A percentile compares a stretch with the other conserved stretches of the same genome.
phyloP scores from a whole-genome alignment of 1,284 basidiomycete species.

The Cryptococcus neoformans region DNA sequence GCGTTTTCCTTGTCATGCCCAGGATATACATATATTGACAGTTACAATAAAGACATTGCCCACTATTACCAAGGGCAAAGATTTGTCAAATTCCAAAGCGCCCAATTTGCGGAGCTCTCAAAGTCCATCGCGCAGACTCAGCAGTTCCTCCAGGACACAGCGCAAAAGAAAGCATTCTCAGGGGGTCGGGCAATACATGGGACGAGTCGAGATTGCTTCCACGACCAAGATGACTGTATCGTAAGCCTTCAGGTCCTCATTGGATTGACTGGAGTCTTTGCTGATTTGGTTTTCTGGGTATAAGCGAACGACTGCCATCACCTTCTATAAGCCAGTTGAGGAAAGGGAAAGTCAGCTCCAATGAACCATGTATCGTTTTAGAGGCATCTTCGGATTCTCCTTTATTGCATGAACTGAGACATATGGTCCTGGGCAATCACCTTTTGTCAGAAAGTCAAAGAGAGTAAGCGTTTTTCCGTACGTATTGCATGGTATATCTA shows the following conservation, averaged over 20 bases:
- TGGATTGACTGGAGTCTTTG: background rate
- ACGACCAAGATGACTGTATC: background rate
- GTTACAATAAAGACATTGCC: too few species aligned
- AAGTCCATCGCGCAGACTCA: too few species aligned
- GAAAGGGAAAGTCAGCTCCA: background rate
- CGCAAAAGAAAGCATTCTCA: background rate
- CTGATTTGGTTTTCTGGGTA: background rate
- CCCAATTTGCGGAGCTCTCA: too few species aligned
- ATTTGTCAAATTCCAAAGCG: too few species aligned
- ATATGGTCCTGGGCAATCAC: slow-evolving; percentile 3
- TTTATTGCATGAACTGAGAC: background rate
- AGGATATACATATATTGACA: too few species aligned
- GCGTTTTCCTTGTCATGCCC: too few species aligned
- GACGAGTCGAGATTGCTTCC: background rate
- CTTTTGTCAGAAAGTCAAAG: background rate
- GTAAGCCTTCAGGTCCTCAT: background rate
- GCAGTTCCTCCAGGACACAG: too few species aligned
- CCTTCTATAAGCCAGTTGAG: background rate
- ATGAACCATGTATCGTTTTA: background rate
- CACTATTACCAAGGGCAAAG: too few species aligned
- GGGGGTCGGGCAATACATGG: background rate
- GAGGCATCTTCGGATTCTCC: background rate
- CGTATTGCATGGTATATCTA: background rate
- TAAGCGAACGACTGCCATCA: background rate
- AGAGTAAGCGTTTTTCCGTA: background rate